Percentiles rank a stretch among this genome's conserved stretches.
phyloP scores from a whole-genome alignment of 352 stramenopile species.

The Pythium utonaiense region DNA sequence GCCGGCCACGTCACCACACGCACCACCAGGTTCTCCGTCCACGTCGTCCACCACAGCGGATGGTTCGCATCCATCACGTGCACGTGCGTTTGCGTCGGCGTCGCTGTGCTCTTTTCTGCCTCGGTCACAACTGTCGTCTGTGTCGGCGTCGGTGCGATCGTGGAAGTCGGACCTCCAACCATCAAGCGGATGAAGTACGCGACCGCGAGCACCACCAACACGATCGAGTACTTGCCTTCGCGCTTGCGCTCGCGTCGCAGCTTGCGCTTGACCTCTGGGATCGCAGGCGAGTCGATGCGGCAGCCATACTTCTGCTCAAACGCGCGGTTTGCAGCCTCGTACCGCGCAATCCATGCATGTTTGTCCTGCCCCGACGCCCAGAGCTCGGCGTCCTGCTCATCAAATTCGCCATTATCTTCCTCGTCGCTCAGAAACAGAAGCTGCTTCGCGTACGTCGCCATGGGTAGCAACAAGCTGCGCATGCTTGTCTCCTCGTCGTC shows the following conservation, averaged over 20 bases:
- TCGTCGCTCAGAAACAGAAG: slow-evolving; percentile 13
- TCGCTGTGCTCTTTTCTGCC: neutral
- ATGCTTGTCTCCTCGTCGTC: slow-evolving; percentile 23
- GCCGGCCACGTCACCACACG: slow-evolving; percentile 3
- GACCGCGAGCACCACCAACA: slow-evolving; percentile 30
- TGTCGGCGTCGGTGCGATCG: neutral
- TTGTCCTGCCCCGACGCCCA: slow-evolving; percentile 32
- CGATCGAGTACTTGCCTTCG: slow-evolving; percentile 26
- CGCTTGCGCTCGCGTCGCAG: slow-evolving; percentile 21
- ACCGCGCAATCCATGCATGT: slow-evolving; percentile 28
- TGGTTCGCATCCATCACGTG: neutral
- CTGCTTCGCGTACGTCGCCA: slow-evolving; percentile 16
- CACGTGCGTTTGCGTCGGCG: neutral
- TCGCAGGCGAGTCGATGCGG: slow-evolving; percentile 33
- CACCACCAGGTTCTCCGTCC: slow-evolving; percentile 15
- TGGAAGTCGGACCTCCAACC: neutral
- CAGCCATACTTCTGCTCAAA: slow-evolving; percentile 37
- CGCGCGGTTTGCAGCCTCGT: slow-evolving; percentile 20
- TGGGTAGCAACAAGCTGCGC: slow-evolving; percentile 19
- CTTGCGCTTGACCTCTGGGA: slow-evolving; percentile 28
- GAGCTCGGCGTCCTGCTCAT: slow-evolving; percentile 27
- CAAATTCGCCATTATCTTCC: slow-evolving; percentile 32
- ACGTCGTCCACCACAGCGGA: slow-evolving; percentile 15
- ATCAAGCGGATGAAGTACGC: slow-evolving; percentile 32
- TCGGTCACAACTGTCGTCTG: neutral